Evolutionary conservation across 1,284 basidiomycete genomes (phyloP), one percentile per base, ranked within the genome.

Genomic region (Trametes versicolor): DNA sequence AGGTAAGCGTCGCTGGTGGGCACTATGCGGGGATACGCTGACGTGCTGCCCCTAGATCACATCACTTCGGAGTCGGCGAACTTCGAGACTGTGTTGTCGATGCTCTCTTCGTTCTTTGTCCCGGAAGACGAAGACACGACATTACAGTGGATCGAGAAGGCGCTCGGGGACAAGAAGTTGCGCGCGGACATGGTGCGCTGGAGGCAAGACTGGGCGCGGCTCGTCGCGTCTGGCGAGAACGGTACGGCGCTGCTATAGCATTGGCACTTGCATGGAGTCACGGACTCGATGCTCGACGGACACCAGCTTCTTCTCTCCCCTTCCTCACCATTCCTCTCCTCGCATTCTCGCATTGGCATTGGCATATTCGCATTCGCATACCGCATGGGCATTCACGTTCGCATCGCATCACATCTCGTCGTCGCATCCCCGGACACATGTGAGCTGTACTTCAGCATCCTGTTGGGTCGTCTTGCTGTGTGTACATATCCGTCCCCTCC

Each of bases 71-170:
- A 80, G 34, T 76, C 86, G 19, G 95, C 95, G n/a, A 93, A 87
- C 69, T 98, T 98, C 76, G 96, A 98, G 79, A 95, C 92, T 3
- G 89, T 97, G 41, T 81, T 98, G 10, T 95, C 94, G 13, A 81
- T 96, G 27, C 80, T 98, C 3, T 96, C 94, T 1, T 96, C 94
- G 9, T 97, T 95, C 80, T 98, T 97, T 74, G 88, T 97, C 6
- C 92, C 94, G 1, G 92, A 96, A 76, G 89, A 95, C 74, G 96
- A 98, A 69, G 88, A 98, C 72, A 81, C 81, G 1, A 81, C 97
- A 45, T 78, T 98, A 70, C 77, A 81, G 1, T 98, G 95, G 95
- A 88, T 97, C 59, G 85, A 88, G 70, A 88, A 86, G 67, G 84
- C 90, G 66, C 82, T 97, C 13, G 83, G 81, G 21, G 87, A 93